Base-by-base conservation (phyloP, 176 grass and related monocot genomes). In the Microstegium vimineum region DNA sequence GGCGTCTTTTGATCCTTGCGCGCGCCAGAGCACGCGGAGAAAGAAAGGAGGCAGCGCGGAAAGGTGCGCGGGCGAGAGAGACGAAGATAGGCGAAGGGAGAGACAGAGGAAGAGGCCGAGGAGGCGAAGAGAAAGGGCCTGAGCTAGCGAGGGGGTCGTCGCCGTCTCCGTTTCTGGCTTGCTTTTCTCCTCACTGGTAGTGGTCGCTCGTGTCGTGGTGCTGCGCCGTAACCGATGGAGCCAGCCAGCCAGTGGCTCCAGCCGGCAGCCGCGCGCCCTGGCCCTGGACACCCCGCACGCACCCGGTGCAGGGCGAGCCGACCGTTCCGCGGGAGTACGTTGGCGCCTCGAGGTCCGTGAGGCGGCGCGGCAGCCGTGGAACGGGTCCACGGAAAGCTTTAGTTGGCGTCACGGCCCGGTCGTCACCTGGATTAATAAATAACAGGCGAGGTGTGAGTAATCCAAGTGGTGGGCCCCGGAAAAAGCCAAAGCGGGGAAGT, bases 1-100 rank as follows among this genome's bases (percentile, higher is more conserved):
- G 51, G 60, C 46, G 57, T 35, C 89, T 81, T 77, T 83, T 84
- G 72, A 80, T 92, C 73, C 35, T 76, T 22, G 78, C 79, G 69
- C 81, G 80, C 85, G 22, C 54, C 86, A 86, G 88, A 90, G 88
- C 94, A 96, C 92, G 89, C 92, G 75, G 78, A 11, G 82, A 90
- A 87, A 86, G 91, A 36, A 86, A 91, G 85, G 62, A 47, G 22
- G 6, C 82, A 28, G 34, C 76, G n/a, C 87, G 63, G 77, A 74
- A 85, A 81, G 65, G 71, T 1, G 47, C 45, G 37, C 59, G 18
- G 6, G 41, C 26, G 43, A 27, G 62, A 7, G 67, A 28, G 38
- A 30, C 32, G 17, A 23, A 26, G 16, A 63, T 15, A 30, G 11
- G 5, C 26, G 27, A 16, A 31, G 25, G 26, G 60, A 71, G 35